phyloP scores from a whole-genome alignment of 1,284 basidiomycete species.

The Fistulinella cinereoalba region DNA sequence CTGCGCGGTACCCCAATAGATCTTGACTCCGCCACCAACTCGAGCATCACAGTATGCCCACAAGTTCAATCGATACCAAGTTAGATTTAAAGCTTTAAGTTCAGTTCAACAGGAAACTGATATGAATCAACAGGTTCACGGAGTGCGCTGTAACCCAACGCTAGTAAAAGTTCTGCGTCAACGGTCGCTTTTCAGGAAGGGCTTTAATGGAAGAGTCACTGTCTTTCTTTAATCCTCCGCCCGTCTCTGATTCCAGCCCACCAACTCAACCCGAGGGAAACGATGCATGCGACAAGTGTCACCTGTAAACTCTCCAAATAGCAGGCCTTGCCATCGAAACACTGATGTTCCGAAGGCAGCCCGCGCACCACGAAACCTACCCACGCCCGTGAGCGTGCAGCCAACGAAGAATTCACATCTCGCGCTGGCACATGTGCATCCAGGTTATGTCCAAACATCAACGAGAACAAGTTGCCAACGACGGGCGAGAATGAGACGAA shows the following conservation, averaged over 20 bases:
- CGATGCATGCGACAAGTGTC: slow-evolving; percentile 42
- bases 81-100: too few relatives aligned
- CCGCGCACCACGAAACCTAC: slow-evolving; percentile 15
- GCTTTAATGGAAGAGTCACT: too few relatives aligned
- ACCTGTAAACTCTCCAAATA: slow-evolving; percentile 45
- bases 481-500: slow-evolving; percentile 75
- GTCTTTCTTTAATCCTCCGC: neutral
- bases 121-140: too few relatives aligned
- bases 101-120: too few relatives aligned
- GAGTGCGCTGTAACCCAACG: too few relatives aligned
- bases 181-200: too few relatives aligned
- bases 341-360: slow-evolving; percentile 39
- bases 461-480: slow-evolving; percentile 80
- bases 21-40: too few relatives aligned
- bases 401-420: neutral
- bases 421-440: slow-evolving; percentile 59
- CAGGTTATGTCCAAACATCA: slow-evolving; percentile 78
- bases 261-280: slow-evolving; percentile 43
- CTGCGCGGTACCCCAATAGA: too few relatives aligned
- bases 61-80: too few relatives aligned
- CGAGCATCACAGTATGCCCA: too few relatives aligned
- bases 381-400: slow-evolving; percentile 3
- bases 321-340: slow-evolving; percentile 46
- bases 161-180: too few relatives aligned
- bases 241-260: slow-evolving; percentile 45